Percentiles rank a stretch among this genome's conserved stretches.
These are phyloP conservation scores for Thuja plicata DNA, from an alignment of 83 land plant species.

Conservation along the genomic window DNA sequence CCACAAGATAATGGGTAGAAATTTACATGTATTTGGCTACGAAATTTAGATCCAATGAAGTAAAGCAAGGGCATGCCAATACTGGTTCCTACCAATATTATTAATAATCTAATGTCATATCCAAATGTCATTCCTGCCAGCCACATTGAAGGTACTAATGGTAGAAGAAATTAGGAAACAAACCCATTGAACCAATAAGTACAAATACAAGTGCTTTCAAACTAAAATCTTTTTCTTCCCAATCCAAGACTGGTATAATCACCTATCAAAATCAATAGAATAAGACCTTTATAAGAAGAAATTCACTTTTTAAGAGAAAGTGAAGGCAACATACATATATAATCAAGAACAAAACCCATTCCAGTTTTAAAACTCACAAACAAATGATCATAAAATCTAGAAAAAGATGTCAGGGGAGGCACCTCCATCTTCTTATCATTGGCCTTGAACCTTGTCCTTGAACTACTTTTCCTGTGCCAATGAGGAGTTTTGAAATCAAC, in stretches of 20 bases:
- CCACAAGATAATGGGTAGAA: background rate
- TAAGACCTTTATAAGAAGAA: no score
- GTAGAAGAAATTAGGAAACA: constrained; percentile 79
- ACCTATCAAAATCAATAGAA: constrained; percentile 46
- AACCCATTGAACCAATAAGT: constrained; percentile 60
- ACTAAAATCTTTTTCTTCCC: constrained; percentile 77
- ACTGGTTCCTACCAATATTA: constrained; percentile 65
- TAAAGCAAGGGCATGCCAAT: constrained; percentile 84
- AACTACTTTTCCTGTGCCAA: constrained; percentile 84
- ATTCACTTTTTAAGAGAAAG: no score
- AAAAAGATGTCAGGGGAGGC: constrained; percentile 55
- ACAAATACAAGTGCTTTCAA: constrained; percentile 66
- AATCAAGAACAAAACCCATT: no score
- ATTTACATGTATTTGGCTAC: constrained; percentile 67
- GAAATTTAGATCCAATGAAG: constrained; percentile 70
- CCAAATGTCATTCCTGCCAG: constrained; percentile 92
- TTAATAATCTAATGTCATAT: constrained; percentile 76
- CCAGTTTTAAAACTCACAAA: no score
- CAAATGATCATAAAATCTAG: no score
- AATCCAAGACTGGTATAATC: constrained; percentile 70
- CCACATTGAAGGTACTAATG: constrained; percentile 97
- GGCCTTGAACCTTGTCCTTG: constrained; percentile 86
- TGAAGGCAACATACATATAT: no score
- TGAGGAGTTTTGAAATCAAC: background rate
- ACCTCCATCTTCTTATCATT: constrained; percentile 37